phyloP scores from a whole-genome alignment of 768 basidiomycete genomes.

The Boletus rubescentipes region DNA sequence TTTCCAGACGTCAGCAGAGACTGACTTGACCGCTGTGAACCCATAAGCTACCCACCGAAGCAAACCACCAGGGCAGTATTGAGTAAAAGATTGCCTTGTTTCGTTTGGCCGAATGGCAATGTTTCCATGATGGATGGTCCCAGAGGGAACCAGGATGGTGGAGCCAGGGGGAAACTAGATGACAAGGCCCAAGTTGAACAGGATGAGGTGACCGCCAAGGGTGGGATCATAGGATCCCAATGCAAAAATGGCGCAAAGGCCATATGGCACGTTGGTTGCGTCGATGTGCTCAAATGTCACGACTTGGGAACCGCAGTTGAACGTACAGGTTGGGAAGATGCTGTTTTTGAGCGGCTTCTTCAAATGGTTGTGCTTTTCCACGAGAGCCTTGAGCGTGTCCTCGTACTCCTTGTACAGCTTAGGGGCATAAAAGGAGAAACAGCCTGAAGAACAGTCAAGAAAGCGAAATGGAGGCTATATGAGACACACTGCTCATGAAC shows the following conservation, averaged over 20 bases:
- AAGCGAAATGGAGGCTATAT: no score
- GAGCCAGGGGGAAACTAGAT: conserved; percentile 1
- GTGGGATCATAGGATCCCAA: conserved; percentile 16
- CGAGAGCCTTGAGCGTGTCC: no score
- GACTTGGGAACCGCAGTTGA: conserved; percentile 31
- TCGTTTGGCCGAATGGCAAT: background rate
- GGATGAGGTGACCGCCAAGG: background rate
- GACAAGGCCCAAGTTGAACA: background rate
- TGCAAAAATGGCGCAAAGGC: conserved; percentile 34
- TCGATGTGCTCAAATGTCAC: no score
- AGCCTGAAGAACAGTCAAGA: background rate
- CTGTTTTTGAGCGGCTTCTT: conserved; percentile 18
- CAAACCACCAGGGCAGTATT: conserved; percentile 2
- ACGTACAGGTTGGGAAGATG: conserved; percentile 25
- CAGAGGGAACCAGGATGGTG: background rate
- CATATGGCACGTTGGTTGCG: conserved; percentile 33
- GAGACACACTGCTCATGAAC: no score
- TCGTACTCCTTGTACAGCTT: background rate
- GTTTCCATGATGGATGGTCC: background rate
- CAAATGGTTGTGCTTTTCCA: background rate
- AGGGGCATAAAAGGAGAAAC: background rate
- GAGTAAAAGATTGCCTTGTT: conserved; percentile 2
- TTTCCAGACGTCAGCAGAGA: no score
- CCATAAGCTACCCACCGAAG: background rate
- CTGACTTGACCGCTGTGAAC: background rate